Evolutionary conservation across 176 grass and related monocot genomes (phyloP), one percentile per base, ranked within the genome.

Genomic region (Hsuehochloa calcarea): DNA sequence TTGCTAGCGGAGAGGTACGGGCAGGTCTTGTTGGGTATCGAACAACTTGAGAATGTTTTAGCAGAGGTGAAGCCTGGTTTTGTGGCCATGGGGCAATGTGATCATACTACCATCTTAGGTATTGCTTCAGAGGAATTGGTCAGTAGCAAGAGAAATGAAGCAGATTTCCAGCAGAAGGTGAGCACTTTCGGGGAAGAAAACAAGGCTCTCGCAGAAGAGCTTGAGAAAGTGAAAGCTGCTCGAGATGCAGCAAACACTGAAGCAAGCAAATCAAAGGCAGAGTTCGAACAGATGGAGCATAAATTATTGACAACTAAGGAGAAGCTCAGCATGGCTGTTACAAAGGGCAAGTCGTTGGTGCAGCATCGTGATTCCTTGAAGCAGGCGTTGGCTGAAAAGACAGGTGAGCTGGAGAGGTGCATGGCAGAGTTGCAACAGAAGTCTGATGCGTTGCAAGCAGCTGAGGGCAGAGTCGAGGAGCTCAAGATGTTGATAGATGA

Each of bases 351-450:
- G 70, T 98, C 96, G 10, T 82, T 98, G 68, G 96, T 98, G 80
- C 96, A 98, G 51, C 84, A 94, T 58, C 93, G 96, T 60, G 96
- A 98, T 83, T 95, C 96, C 43, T 90, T 98, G 79, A 95, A 98
- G 80, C 91, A 95, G 62, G 83, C 70, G 15, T 88, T 98, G 81
- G 89, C 89, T 83, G 96, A 95, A 80, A 95, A 90, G 85, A 71
- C 89, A 12, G 37, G 75, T 63, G 93, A 94, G 45, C 83, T 95
- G 73, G 88, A 95, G 65, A 90, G 80, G 76, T 87, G 49, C 81
- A 88, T 83, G 78, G 6, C 49, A 40, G 91, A 94, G 64, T 91
- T 94, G 78, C 88, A 90, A 83, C 90, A 90, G 43, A 94, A 88
- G 71, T 90, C 93, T 59, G 84, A 95, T 86, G 76, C 81, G 14